A percentile compares a stretch with the other conserved stretches of the same genome.
phyloP scores from a whole-genome alignment of 768 basidiomycete genomes.

The Peribolospora kevripleyi region DNA sequence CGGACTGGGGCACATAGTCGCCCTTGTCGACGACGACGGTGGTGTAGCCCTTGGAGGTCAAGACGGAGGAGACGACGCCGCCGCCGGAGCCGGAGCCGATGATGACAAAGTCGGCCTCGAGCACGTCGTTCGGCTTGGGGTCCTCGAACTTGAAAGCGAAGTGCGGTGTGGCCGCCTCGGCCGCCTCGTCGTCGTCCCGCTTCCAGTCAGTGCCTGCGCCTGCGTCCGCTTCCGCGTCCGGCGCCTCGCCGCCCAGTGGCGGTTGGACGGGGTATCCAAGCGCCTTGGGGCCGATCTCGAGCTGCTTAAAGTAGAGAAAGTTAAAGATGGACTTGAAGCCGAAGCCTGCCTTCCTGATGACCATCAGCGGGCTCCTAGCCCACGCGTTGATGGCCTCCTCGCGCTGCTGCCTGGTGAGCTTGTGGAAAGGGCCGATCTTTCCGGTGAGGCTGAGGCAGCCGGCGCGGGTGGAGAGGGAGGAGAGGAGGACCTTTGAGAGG shows the following conservation, averaged over 20 bases:
- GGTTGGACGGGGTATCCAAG: no score
- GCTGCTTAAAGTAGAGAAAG: no score
- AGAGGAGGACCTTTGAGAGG: background rate
- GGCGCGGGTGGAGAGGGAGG: constrained; percentile 6
- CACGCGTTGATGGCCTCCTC: constrained; percentile 5
- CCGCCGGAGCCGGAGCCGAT: constrained; percentile 13
- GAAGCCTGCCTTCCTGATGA: constrained; percentile 6
- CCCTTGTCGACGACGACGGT: constrained; percentile 14
- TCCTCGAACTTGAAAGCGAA: constrained; percentile 4
- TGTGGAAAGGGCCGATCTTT: background rate
- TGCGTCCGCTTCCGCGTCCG: background rate
- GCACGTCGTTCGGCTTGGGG: background rate
- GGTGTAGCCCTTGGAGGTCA: constrained; percentile 8
- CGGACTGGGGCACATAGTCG: constrained; percentile 8
- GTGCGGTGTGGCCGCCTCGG: background rate
- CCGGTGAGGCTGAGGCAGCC: constrained; percentile 8
- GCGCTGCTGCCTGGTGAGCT: constrained; percentile 2
- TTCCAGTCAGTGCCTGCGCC: constrained; percentile 6
- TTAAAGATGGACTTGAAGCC: constrained; percentile 1
- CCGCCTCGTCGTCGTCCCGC: background rate
- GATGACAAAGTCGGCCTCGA: constrained; percentile 13
- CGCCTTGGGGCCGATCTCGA: no score
- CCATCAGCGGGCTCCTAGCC: constrained; percentile 1
- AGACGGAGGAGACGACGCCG: constrained; percentile 10
- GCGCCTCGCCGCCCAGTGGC: no score